Base-by-base conservation (phyloP, 2,329 filamentous ascomycete genomes). In the Ilyonectria mors-panacis region DNA sequence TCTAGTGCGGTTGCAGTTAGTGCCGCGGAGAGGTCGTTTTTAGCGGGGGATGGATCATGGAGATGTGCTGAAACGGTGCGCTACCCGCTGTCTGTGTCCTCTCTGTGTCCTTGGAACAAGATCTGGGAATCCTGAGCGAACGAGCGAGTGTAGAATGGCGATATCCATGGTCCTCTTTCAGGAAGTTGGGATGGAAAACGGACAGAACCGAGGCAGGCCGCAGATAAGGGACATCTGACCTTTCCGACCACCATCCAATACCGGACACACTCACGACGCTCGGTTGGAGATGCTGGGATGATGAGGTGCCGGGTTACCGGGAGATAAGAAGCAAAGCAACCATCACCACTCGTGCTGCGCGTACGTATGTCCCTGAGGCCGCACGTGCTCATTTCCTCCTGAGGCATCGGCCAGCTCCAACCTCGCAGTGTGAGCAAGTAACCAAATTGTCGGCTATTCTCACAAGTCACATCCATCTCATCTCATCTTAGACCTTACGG, bases 61-160 rank as follows among this genome's bases (percentile, higher is more conserved):
- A 12, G 19, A 23, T 15, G 45, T 26, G 21, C 45, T 44, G 6
- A 13, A 59, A 65, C 55, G 62, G 62, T 59, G 47, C 62, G 62
- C 62, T 55, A 65, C 62, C 62, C 63, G 63, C 63, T 44, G 42
- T 60, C n/a, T n/a, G 37, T 35, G 12, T 10, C 13, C 50, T 26
- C 3, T 26, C 26, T 26, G 26, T 26, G 23, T 6, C 26, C 26
- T 26, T 26, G 26, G 26, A 26, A 26, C 26, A 6, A 26, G 26
- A 26, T 26, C 26, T 26, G 26, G 26, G 26, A 26, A 26, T 1
- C 6, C 4, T 6, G 26, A 6, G 6, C 26, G 26, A 26, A 6
- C 26, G 26, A 26, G 26, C 5, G 4, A 37, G 13, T 19, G 53
- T 1, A 39, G 6, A 28, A 23, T 39, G 35, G 37, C 26, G 33